phyloP scores from a whole-genome alignment of 768 basidiomycete genomes.

The Tylopilus subfusipes region DNA sequence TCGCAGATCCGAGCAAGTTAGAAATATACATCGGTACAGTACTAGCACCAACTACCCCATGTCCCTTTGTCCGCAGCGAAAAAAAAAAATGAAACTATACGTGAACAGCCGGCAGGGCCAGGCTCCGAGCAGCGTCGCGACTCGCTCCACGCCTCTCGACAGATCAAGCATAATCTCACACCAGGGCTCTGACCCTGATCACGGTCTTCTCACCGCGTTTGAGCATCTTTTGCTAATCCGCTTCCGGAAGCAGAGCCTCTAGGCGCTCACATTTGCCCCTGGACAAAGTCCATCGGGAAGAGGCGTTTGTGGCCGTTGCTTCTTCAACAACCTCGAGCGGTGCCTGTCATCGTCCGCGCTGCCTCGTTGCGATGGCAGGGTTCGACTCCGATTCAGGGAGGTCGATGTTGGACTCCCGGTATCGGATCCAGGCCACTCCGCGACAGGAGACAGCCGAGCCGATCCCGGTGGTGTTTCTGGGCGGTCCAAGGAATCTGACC shows the following conservation, averaged over 20 bases:
- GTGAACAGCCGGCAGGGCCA: conserved; percentile 14
- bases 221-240: neutral
- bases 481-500: conserved; percentile 18
- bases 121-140: conserved; percentile 4
- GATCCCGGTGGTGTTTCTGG: conserved; percentile 26
- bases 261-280: conserved; percentile 24
- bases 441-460: conserved; percentile 45
- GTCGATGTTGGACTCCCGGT: conserved; percentile 29
- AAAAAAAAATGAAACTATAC: neutral
- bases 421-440: conserved; percentile 39
- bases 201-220: neutral
- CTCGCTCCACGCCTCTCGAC: conserved; percentile 15
- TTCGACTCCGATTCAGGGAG: conserved; percentile 54
- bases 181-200: neutral
- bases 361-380: conserved; percentile 44
- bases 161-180: conserved; percentile 12
- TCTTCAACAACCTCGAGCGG: conserved; percentile 43
- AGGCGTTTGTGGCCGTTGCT: conserved; percentile 46
- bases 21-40: conserved; percentile 6
- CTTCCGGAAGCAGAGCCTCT: neutral
- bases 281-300: conserved; percentile 19
- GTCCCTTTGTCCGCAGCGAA: neutral
- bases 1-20: too few species aligned
- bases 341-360: conserved; percentile 36
- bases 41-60: neutral